Conservation (phyloP, 176 grass and related monocot species). For the Ananas comosus region DNA sequence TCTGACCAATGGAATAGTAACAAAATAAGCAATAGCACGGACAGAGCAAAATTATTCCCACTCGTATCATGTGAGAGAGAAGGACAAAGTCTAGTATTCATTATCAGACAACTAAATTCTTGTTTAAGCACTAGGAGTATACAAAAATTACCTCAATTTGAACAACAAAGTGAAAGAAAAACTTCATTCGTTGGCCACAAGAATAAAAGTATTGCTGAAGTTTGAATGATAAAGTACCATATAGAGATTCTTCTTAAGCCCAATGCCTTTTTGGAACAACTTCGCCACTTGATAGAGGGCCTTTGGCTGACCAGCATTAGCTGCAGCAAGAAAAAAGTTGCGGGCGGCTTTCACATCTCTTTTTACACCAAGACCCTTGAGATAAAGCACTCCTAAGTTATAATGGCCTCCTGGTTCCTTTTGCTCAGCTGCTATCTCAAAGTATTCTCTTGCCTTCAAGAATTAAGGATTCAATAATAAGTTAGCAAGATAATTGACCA, state of each 20-base stretch:
- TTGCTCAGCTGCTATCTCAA: slow-evolving; percentile 73
- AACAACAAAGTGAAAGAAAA: too few species aligned
- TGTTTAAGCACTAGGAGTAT: too few species aligned
- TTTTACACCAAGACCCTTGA: slow-evolving; percentile 97
- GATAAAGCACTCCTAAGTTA: slow-evolving; percentile 88
- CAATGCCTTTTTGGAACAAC: slow-evolving; percentile 86
- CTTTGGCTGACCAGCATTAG: slow-evolving; percentile 91
- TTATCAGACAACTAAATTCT: too few species aligned
- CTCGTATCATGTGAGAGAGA: too few species aligned
- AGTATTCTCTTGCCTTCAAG: slow-evolving; percentile 79
- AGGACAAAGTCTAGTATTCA: too few species aligned
- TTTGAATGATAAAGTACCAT: slow-evolving; percentile 45
- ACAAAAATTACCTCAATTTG: too few species aligned
- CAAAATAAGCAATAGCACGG: too few species aligned
- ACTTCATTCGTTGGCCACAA: neutral
- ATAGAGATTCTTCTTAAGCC: slow-evolving; percentile 91
- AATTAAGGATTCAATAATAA: slow-evolving; percentile 15
- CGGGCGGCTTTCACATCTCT: slow-evolving; percentile 56
- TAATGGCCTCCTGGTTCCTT: slow-evolving; percentile 87
- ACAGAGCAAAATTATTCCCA: neutral
- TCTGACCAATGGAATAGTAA: too few species aligned
- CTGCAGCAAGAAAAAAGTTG: slow-evolving; percentile 61
- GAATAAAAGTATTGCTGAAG: neutral
- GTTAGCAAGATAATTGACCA: slow-evolving; percentile 1
- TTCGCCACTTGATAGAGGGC: slow-evolving; percentile 97